Base-by-base conservation (phyloP, 2,329 filamentous ascomycete species). In the Pseudogymnoascus sp. region DNA sequence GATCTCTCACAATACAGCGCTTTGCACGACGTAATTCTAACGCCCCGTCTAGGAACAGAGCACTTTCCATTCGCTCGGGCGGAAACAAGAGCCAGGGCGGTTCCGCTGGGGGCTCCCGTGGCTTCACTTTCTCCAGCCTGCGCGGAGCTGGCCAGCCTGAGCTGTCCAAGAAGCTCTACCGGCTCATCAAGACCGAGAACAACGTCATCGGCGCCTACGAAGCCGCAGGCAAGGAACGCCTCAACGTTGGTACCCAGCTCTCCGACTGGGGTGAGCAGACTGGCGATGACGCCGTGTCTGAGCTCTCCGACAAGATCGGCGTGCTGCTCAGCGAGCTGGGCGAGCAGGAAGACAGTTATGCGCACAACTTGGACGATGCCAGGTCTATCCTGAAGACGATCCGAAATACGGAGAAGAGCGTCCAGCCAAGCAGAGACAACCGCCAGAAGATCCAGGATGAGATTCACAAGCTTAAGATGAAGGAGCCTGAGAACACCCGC, bases 181-280 rank as follows among this genome's bases (percentile, higher is more conserved):
- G 88, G 68, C 82, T 99, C 64, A 96, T 97, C 80, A 99, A 99
- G 78, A 90, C 89, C 58, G 89, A 95, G 75, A 97, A 97, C 79
- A 86, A 88, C 71, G 86, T 92, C 35, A 91, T 97, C 69, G 80
- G 82, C 58, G 88, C 90, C 57, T 88, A 97, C 76, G 91, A 96
- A 77, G 78, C 84, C 6, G 94, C 93, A 6, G 90, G 87, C 57
- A 88, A 88, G 63, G 93, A 97, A 78, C 89, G 91, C 62, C 77
- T 90, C 63, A 84, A 85, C 58, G 91, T 97, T 70, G 94, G 92
- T 14, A 85, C 86, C 9, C 93, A 97, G 77, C 84, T 99, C 47
- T 96, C 91, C 6, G 92, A 97, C 67, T 99, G 94, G 94, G 94
- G 94, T 62, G 92, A 97, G 76, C 84, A 89, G 63, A 97, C 92